Evolutionary conservation across 345 rosid species (phyloP), one percentile per base, ranked within the genome.

Genomic region (Rubroshorea leprosula): DNA sequence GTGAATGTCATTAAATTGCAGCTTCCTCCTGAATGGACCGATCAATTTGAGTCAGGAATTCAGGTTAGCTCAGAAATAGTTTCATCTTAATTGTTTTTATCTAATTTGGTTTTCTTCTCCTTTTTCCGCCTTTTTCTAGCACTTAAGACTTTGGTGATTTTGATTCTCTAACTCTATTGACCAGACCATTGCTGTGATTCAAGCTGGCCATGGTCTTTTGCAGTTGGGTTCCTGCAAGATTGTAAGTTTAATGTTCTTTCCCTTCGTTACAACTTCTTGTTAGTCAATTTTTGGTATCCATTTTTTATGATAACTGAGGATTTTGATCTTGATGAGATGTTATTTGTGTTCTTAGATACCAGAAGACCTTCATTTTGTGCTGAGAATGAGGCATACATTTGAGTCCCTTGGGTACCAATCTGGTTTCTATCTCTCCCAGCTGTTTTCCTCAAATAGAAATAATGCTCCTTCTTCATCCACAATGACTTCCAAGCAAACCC

Each of bases 1-100:
- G 56, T 52, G 54, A 62, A 57, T 72, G 19, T 31, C 18, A 66
- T 68, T 67, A 27, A 18, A 69, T 67, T 83, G 92, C 84, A 93
- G 99, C 72, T 87, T 75, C 99, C 99, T 52, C 58, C 97, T 60
- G 99, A 93, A 73, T 93, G 99, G 99, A 87, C 91, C 57, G 99
- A 93, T 73, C 99, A 93, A 66, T 93, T 93, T 59, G 99, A 93
- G 69, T 93, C 99, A 20, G 99, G 99, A 61, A 93, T 93, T 72
- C 96, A 93, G 99, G 97, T 87, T 60, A 68, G 80, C 44, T 22
- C 22, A 1, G 14, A 19, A 58, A 55, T 23, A 43, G 48, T 29
- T 48, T 12, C 21, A 31, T 54, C 38, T 45, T 47, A 54, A 58
- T 45, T 54, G 6, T 47, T 41, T 15, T 22, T 21, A 50, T 63